Percentiles rank a stretch among this genome's conserved stretches.
Evolutionary conservation across 2,329 filamentous ascomycete genomes (phyloP).

Genomic region (Colletotrichum sansevieriae): DNA sequence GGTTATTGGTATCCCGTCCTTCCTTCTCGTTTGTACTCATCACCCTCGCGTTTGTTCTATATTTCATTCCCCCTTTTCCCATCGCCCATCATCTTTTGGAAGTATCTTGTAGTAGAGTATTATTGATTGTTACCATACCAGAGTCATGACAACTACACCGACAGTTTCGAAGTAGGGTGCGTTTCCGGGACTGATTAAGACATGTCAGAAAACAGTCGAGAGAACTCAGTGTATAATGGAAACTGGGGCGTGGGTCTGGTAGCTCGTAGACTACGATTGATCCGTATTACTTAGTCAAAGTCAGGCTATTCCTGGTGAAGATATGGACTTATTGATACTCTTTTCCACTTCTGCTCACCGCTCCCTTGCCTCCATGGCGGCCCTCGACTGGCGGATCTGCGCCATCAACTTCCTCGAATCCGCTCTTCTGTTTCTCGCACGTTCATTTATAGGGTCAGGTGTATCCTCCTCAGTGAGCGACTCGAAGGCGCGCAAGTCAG

Average conservation of each 20-base stretch:
- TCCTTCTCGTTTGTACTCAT: too few relatives aligned
- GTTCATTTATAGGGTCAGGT: constrained; percentile 45
- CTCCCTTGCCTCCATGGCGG: constrained; percentile 21
- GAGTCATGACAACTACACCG: too few relatives aligned
- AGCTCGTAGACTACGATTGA: not conserved
- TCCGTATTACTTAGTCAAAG: not conserved
- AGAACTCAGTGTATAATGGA: not conserved
- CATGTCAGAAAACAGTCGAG: too few relatives aligned
- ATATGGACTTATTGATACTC: not conserved
- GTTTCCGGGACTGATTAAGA: too few relatives aligned
- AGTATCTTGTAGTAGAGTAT: too few relatives aligned
- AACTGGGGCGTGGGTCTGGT: not conserved
- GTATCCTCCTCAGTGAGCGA: constrained; percentile 53
- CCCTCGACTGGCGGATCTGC: constrained; percentile 50
- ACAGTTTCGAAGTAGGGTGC: too few relatives aligned
- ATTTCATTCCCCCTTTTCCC: too few relatives aligned
- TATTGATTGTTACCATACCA: too few relatives aligned
- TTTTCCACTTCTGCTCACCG: not conserved
- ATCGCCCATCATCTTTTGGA: too few relatives aligned
- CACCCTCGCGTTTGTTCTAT: too few relatives aligned
- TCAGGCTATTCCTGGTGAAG: not conserved
- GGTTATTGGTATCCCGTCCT: too few relatives aligned
- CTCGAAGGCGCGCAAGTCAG: constrained; percentile 66
- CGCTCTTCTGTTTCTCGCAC: constrained; percentile 47
- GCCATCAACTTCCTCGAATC: constrained; percentile 54